Evolutionary conservation across 768 basidiomycete genomes (phyloP).

Genomic region (Phylloporus arenicola): DNA sequence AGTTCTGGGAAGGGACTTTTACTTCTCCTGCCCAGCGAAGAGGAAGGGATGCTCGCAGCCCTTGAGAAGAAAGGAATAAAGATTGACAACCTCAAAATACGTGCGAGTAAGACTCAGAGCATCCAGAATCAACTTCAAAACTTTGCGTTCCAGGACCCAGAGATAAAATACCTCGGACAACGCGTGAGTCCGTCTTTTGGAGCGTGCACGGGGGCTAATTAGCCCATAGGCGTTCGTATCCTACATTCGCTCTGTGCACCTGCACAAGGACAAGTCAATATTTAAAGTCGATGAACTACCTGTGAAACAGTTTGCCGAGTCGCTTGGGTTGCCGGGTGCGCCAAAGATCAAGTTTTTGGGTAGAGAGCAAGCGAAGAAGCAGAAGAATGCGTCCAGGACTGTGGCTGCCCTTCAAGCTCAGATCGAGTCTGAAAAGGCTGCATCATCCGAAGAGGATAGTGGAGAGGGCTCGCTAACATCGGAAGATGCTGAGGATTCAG

Average conservation of each 20-base stretch:
- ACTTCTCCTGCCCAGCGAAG: slow-evolving; percentile 84
- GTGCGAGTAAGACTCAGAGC: slow-evolving; percentile 77
- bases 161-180: slow-evolving; percentile 96
- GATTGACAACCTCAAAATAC: slow-evolving; percentile 80
- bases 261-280: slow-evolving; percentile 91
- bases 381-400: slow-evolving; percentile 65
- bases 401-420: slow-evolving; percentile 34
- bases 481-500: slow-evolving; percentile 26
- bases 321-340: slow-evolving; percentile 87
- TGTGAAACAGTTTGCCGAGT: slow-evolving; percentile 77
- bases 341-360: slow-evolving; percentile 90
- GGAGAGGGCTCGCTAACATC: slow-evolving; percentile 9
- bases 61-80: slow-evolving; percentile 68
- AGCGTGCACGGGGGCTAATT: neutral
- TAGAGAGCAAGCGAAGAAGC: slow-evolving; percentile 61
- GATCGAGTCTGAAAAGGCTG: slow-evolving; percentile 18
- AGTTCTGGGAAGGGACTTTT: slow-evolving; percentile 82
- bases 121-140: slow-evolving; percentile 88
- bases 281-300: slow-evolving; percentile 86
- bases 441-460: slow-evolving; percentile 19
- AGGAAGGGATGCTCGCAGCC: slow-evolving; percentile 78
- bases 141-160: slow-evolving; percentile 89
- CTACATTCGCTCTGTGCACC: slow-evolving; percentile 85
- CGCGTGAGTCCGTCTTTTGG: slow-evolving; percentile 48
- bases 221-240: slow-evolving; percentile 81